Conservation (phyloP, 2,329 filamentous ascomycete genomes). For the Akanthomyces lecanii region DNA sequence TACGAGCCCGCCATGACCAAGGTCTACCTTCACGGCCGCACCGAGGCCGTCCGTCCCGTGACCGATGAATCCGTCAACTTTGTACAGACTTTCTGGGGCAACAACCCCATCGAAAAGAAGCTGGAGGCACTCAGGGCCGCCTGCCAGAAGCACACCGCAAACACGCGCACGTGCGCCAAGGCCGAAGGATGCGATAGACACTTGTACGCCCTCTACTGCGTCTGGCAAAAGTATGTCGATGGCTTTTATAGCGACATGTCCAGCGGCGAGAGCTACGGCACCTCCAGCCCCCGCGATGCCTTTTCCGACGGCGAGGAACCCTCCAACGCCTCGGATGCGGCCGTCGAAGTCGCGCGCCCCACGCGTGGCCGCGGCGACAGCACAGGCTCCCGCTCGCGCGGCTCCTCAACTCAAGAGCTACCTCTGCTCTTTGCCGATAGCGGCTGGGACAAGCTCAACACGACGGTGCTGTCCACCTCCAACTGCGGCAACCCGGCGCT, state of each 20-base stretch:
- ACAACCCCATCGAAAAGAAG: slow-evolving; percentile 77
- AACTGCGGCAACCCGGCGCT: slow-evolving; percentile 97
- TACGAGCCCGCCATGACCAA: slow-evolving; percentile 99
- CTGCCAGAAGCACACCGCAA: slow-evolving; percentile 74
- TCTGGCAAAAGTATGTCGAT: slow-evolving; percentile 88
- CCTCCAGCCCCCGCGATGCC: slow-evolving; percentile 55
- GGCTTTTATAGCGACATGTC: slow-evolving; percentile 56
- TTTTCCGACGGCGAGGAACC: slow-evolving; percentile 36
- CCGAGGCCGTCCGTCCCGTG: slow-evolving; percentile 86
- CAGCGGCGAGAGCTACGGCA: slow-evolving; percentile 55
- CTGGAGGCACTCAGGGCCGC: slow-evolving; percentile 80
- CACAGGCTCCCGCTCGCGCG: slow-evolving; percentile 45
- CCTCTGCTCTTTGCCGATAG: slow-evolving; percentile 81
- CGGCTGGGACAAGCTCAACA: slow-evolving; percentile 95
- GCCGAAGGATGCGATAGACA: slow-evolving; percentile 90
- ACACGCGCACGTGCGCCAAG: slow-evolving; percentile 81
- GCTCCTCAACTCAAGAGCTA: slow-evolving; percentile 43
- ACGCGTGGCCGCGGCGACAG: slow-evolving; percentile 51
- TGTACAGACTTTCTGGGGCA: slow-evolving; percentile 90
- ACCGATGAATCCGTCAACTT: slow-evolving; percentile 82
- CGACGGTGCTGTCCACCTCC: slow-evolving; percentile 90
- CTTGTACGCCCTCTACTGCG: slow-evolving; percentile 86
- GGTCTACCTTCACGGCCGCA: slow-evolving; percentile 84
- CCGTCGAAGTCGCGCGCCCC: slow-evolving; percentile 30
- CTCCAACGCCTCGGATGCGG: slow-evolving; percentile 25